Base-by-base conservation (phyloP, 2,329 filamentous ascomycete genomes). In the Podosphaera xanthii region DNA sequence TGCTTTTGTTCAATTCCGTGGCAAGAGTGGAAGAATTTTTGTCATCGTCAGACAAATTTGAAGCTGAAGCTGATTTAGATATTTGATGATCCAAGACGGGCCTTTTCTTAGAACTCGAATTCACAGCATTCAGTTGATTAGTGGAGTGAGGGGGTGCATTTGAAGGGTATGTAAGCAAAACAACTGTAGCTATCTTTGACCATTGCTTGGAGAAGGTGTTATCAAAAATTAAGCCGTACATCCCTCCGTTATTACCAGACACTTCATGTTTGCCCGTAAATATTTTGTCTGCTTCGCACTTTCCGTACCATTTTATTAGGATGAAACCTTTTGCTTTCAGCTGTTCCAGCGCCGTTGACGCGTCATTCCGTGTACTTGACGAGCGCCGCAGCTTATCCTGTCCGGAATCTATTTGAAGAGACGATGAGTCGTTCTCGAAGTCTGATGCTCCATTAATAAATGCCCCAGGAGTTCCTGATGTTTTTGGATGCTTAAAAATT, bases 181-280 rank as follows among this genome's bases (percentile, higher is more conserved):
- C 90, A 67, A 98, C 87, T 6, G 91, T 97, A 30, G 89, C 89
- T 36, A 86, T 95, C 73, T 98, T 98, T 58, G 90, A 92, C 49
- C 86, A 84, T 70, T 84, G 87, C 73, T 96, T 97, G 61, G 90
- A 95, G 70, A 98, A 98, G 35, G 92, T 98, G 69, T 98, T 98
- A 78, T 98, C 92, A 68, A 98, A 95, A 38, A 97, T 88, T 62
- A 98, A 76, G 60, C 90, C 92, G 69, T 94, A 98, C 81, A 95
- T 96, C 68, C 92, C 92, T 33, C 83, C 87, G 63, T 92, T 82
- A 40, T 81, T 82, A 6, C 74, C 67, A 0, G 75, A 74, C 33
- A 97, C 87, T 68, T 95, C 86, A 69, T 88, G 87, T 30, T 84
- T 92, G 38, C 91, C 92, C 71, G 91, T 88, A 30, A 87, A 86